These are phyloP conservation scores for Pseudocercospora musae DNA, from an alignment of 2,329 filamentous ascomycete species.

Conservation along the genomic window DNA sequence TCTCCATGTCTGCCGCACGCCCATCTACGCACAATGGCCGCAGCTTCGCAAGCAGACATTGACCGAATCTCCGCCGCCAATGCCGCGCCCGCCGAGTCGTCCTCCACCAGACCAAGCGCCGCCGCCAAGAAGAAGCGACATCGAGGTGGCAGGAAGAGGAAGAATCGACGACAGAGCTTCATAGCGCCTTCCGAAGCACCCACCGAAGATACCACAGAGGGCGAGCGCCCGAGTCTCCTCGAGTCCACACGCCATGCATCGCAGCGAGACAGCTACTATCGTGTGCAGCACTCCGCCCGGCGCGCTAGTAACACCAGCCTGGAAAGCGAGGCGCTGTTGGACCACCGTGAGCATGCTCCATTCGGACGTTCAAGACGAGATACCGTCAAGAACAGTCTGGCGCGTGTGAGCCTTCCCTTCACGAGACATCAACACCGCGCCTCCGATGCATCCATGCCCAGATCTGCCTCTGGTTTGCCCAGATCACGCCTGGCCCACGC, in stretches of 20 bases:
- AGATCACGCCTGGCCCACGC: conserved; percentile 7
- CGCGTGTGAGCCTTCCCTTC: conserved; percentile 27
- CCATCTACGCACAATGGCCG: not conserved
- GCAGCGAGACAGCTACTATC: conserved; percentile 52
- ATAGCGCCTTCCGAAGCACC: conserved; percentile 60
- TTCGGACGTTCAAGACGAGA: conserved; percentile 40
- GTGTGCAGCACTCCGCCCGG: conserved; percentile 37
- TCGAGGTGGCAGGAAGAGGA: conserved; percentile 60
- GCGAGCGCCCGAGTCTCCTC: conserved; percentile 39
- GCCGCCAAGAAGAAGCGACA: conserved; percentile 24
- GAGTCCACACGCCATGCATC: conserved; percentile 36
- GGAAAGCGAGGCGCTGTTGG: conserved; percentile 81
- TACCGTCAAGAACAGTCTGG: conserved; percentile 40
- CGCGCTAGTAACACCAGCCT: conserved; percentile 78
- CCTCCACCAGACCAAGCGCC: conserved; percentile 3
- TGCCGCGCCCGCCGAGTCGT: not conserved
- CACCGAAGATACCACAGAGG: conserved; percentile 51
- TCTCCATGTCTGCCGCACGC: too few species aligned
- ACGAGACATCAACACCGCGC: conserved; percentile 22
- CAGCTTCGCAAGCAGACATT: not conserved
- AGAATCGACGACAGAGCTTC: conserved; percentile 73
- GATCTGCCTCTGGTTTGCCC: not conserved
- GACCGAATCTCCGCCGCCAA: not conserved
- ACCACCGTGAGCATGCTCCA: conserved; percentile 63
- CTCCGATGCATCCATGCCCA: conserved; percentile 18